phyloP scores from a whole-genome alignment of 345 rosid genomes.

The Eucalyptus shirleyi region DNA sequence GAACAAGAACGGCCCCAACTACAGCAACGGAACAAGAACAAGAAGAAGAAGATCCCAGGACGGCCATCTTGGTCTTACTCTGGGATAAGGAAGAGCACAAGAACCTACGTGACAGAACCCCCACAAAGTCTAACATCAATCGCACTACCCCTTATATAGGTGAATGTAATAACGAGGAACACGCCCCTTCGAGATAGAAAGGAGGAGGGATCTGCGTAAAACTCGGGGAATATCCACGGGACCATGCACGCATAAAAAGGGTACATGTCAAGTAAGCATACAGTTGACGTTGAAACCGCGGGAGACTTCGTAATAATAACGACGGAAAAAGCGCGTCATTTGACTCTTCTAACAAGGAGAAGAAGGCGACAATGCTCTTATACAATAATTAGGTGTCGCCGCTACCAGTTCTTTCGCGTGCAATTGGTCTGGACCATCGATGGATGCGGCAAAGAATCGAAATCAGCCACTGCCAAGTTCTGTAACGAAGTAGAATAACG shows the following conservation, averaged over 20 bases:
- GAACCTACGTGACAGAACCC: not conserved
- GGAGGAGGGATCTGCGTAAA: not conserved
- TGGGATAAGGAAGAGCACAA: not conserved
- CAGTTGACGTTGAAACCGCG: not conserved
- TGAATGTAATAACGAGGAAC: not conserved
- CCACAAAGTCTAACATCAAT: not conserved
- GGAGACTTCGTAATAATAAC: not conserved
- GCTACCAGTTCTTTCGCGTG: not conserved
- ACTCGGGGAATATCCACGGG: not conserved
- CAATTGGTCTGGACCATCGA: not conserved
- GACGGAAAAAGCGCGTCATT: not conserved
- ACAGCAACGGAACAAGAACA: not conserved
- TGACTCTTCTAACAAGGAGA: not conserved
- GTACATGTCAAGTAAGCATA: not conserved
- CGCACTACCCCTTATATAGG: not conserved
- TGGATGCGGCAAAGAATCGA: not conserved
- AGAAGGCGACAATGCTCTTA: not conserved
- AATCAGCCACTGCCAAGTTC: not conserved
- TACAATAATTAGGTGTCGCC: not conserved
- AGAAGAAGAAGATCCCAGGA: not conserved
- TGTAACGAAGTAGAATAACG: not conserved
- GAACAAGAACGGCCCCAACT: conserved; percentile 1
- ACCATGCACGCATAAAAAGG: not conserved
- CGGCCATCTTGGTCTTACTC: conserved; percentile 3
- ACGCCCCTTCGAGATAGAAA: not conserved